phyloP scores from a whole-genome alignment of 2,329 filamentous ascomycete genomes.

The Anthostomella pinea region DNA sequence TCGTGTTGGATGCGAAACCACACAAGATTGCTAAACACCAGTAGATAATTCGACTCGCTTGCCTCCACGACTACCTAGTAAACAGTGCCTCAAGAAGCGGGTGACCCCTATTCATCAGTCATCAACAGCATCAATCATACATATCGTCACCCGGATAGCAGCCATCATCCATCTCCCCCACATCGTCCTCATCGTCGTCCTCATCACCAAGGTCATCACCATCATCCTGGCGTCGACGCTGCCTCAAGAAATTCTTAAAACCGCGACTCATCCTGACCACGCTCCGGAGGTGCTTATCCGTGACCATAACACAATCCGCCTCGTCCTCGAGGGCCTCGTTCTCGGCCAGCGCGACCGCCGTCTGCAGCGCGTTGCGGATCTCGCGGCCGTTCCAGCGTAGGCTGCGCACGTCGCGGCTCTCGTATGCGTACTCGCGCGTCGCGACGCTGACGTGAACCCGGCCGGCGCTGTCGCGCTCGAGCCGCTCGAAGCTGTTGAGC shows the following conservation, averaged over 20 bases:
- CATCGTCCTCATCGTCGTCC: conserved; percentile 6
- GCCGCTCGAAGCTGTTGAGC: conserved; percentile 44
- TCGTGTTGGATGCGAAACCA: no score
- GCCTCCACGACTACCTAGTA: no score
- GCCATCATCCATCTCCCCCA: conserved; percentile 1
- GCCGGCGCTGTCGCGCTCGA: conserved; percentile 39
- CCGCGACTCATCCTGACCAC: conserved; percentile 39
- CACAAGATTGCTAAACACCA: no score
- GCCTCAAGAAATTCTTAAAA: conserved; percentile 34
- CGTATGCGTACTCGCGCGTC: conserved; percentile 39
- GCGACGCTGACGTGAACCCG: conserved; percentile 37
- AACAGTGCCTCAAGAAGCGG: no score
- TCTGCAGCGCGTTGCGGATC: conserved; percentile 35
- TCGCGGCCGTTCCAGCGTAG: conserved; percentile 38
- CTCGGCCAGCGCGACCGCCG: conserved; percentile 29
- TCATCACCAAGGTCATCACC: conserved; percentile 1
- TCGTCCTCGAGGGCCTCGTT: conserved; percentile 27
- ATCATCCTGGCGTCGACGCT: conserved; percentile 6
- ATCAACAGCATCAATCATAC: no score
- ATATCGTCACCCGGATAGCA: no score
- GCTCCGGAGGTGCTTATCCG: conserved; percentile 34
- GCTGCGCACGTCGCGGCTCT: conserved; percentile 33
- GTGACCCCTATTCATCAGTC: no score
- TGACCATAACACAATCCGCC: conserved; percentile 28
- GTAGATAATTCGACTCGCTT: no score